phyloP scores from a whole-genome alignment of 2,329 filamentous ascomycete genomes.

The Aspergillus viridinutans region DNA sequence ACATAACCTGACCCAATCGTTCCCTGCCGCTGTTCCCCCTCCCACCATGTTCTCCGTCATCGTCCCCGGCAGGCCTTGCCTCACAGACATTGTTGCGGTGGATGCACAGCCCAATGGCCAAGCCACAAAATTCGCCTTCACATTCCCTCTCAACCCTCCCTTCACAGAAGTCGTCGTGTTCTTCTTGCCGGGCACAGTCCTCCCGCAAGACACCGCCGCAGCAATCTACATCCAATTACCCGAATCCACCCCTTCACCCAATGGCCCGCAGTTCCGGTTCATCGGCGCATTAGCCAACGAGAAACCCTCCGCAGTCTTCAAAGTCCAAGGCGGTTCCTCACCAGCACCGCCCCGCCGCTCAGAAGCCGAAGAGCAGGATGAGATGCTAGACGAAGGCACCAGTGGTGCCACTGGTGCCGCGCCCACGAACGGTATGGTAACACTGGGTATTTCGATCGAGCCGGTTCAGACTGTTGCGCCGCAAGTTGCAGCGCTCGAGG shows the following conservation, averaged over 20 bases:
- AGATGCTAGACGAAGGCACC: conserved; percentile 47
- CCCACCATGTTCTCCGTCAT: conserved; percentile 57
- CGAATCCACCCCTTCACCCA: conserved; percentile 28
- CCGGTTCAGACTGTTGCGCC: conserved; percentile 65
- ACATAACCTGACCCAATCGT: neutral
- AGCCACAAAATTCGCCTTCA: conserved; percentile 60
- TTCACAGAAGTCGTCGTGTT: conserved; percentile 82
- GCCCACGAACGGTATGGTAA: conserved; percentile 49
- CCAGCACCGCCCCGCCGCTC: conserved; percentile 16
- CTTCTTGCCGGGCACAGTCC: conserved; percentile 69
- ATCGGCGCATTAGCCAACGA: conserved; percentile 85
- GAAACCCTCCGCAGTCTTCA: conserved; percentile 91
- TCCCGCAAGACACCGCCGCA: conserved; percentile 74
- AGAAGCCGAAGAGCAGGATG: conserved; percentile 36
- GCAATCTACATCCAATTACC: conserved; percentile 84
- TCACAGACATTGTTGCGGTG: conserved; percentile 51
- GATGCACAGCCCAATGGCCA: conserved; percentile 52
- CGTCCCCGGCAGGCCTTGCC: conserved; percentile 56
- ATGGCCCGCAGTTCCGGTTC: conserved; percentile 65
- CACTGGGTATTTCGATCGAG: conserved; percentile 80
- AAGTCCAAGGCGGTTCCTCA: conserved; percentile 48
- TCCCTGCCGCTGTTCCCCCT: neutral
- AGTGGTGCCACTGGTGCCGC: conserved; percentile 20
- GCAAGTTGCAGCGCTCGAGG: conserved; percentile 59
- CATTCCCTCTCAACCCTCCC: conserved; percentile 58